phyloP scores from a whole-genome alignment of 352 stramenopile species.

The Lagenidium giganteum region DNA sequence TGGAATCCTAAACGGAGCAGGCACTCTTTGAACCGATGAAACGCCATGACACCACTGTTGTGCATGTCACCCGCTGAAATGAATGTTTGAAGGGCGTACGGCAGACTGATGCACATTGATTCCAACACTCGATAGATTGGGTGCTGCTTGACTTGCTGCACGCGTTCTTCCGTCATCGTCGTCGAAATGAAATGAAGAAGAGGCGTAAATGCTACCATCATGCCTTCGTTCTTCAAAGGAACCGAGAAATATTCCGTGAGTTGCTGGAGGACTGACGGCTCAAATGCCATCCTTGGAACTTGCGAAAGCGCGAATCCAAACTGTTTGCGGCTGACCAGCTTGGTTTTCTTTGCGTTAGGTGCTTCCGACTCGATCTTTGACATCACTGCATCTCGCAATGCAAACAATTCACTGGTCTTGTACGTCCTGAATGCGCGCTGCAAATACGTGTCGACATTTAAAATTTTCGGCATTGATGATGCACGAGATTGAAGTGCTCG shows the following conservation, averaged over 20 bases:
- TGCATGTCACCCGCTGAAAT: slow-evolving; percentile 40
- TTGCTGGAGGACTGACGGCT: slow-evolving; percentile 26
- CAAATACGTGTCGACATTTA: slow-evolving; percentile 29
- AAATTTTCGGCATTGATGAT: slow-evolving; percentile 12
- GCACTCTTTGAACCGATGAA: slow-evolving; percentile 37
- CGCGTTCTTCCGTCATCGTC: no score
- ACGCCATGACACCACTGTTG: slow-evolving; percentile 27
- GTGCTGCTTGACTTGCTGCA: slow-evolving; percentile 22
- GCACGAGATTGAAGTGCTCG: slow-evolving; percentile 5
- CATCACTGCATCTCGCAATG: slow-evolving; percentile 25
- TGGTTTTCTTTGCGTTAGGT: slow-evolving; percentile 20
- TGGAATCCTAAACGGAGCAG: slow-evolving; percentile 30
- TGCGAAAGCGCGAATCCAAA: slow-evolving; percentile 49
- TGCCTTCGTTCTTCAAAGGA: slow-evolving; percentile 1
- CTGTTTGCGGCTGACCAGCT: slow-evolving; percentile 38
- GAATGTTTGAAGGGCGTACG: slow-evolving; percentile 35
- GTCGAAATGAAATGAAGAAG: slow-evolving; percentile 50
- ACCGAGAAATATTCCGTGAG: slow-evolving; percentile 44
- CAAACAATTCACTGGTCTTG: slow-evolving; percentile 32
- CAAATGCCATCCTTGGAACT: slow-evolving; percentile 30
- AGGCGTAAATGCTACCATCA: slow-evolving; percentile 28
- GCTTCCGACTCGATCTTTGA: slow-evolving; percentile 32
- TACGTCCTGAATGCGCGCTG: slow-evolving; percentile 33
- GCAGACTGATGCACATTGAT: no score
- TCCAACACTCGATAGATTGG: no score